phyloP scores from a whole-genome alignment of 2,329 filamentous ascomycete genomes.

The Pseudofabraea citricarpa region DNA sequence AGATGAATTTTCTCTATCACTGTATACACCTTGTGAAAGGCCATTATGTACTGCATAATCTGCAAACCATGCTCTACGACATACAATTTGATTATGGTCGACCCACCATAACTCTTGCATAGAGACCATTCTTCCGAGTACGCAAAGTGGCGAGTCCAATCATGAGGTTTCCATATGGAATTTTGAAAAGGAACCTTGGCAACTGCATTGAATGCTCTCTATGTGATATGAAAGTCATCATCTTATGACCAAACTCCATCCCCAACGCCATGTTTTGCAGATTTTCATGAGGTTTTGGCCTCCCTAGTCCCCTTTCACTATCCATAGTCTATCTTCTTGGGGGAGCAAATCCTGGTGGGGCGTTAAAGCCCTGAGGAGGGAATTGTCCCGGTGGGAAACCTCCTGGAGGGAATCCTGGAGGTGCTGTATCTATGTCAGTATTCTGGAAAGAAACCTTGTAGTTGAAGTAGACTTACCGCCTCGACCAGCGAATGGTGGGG shows the following conservation, averaged over 20 bases:
- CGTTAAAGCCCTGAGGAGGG: conserved; percentile 55
- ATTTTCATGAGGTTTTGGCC: conserved; percentile 10
- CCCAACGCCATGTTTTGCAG: conserved; percentile 24
- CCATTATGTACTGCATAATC: too few species aligned
- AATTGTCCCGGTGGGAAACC: conserved; percentile 64
- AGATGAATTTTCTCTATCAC: too few species aligned
- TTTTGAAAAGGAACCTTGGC: background rate
- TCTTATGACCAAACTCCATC: conserved; percentile 1
- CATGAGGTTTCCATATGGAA: too few species aligned
- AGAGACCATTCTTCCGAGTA: too few species aligned
- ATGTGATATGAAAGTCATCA: background rate
- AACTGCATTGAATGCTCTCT: conserved; percentile 1
- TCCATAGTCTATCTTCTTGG: conserved; percentile 24
- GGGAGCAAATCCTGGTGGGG: conserved; percentile 42
- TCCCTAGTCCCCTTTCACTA: background rate
- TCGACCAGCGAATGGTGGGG: conserved; percentile 44
- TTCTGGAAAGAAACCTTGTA: background rate
- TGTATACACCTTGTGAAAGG: too few species aligned
- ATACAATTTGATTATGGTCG: too few species aligned
- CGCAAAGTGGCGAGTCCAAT: too few species aligned
- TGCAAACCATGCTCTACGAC: too few species aligned
- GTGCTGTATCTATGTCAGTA: conserved; percentile 11
- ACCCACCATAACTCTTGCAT: too few species aligned
- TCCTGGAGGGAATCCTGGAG: conserved; percentile 45
- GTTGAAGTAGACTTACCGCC: conserved; percentile 49